These are phyloP conservation scores for Pistacia vera DNA, from an alignment of 345 rosid species.

Conservation along the genomic window DNA sequence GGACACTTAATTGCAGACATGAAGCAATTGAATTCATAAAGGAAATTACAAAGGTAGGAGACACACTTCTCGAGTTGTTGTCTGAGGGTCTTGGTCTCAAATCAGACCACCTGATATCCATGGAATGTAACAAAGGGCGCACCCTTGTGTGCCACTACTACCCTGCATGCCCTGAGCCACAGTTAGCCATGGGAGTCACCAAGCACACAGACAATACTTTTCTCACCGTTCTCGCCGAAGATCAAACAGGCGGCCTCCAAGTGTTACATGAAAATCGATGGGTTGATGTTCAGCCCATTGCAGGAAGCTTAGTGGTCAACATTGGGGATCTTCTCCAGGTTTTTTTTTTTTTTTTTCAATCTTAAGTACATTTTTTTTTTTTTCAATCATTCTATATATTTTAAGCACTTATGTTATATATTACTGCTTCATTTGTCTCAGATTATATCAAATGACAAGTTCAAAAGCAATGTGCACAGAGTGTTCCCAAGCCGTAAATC, in stretches of 20 bases:
- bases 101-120: not conserved
- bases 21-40: not conserved
- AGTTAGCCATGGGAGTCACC: constrained; percentile 11
- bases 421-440: constrained; percentile 1
- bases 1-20: not conserved
- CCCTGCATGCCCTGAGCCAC: constrained; percentile 11
- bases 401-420: too few relatives aligned
- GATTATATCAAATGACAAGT: constrained; percentile 52
- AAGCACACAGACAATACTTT: constrained; percentile 16
- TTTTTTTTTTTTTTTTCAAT: not conserved
- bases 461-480: constrained; percentile 47
- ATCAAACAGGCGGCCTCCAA: constrained; percentile 20
- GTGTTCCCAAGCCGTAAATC: constrained; percentile 43
- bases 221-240: constrained; percentile 14
- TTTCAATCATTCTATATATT: too few relatives aligned
- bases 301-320: constrained; percentile 20
- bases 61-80: not conserved
- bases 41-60: not conserved
- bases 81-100: not conserved
- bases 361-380: too few relatives aligned
- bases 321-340: constrained; percentile 12
- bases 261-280: constrained; percentile 4
- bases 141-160: not conserved
- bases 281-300: constrained; percentile 16
- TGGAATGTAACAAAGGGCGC: not conserved